Conservation (phyloP, 139 green algal species). For the Limnomonas spitsbergensis region DNA sequence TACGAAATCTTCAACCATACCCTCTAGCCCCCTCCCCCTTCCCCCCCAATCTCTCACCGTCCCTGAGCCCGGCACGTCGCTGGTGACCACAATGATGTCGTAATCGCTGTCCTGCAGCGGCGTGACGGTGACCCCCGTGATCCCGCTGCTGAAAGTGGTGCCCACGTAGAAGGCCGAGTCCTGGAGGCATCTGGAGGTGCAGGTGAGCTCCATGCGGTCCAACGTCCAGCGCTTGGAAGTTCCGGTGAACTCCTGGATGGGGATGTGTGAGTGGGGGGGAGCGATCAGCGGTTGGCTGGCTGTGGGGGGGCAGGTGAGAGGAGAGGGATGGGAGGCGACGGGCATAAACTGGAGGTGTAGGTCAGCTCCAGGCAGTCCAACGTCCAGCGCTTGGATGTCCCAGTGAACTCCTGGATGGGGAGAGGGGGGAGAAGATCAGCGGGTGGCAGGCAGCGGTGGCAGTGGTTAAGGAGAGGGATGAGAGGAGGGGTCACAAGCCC, state of each 20-base stretch:
- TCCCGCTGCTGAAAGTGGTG: not conserved
- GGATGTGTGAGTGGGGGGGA: not conserved
- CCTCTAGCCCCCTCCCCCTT: too few species aligned
- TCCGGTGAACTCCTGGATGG: not conserved
- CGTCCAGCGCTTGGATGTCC: not conserved
- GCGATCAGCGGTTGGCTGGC: too few species aligned
- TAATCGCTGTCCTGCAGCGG: not conserved
- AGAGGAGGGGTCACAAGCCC: too few species aligned
- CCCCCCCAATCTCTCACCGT: too few species aligned
- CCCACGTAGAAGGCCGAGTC: not conserved
- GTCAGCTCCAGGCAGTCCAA: constrained; percentile 4
- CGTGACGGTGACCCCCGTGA: constrained; percentile 3
- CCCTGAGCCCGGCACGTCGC: constrained; percentile 12
- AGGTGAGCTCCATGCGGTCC: constrained; percentile 9
- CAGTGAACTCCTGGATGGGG: not conserved
- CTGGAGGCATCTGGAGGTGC: not conserved
- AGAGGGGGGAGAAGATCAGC: too few species aligned
- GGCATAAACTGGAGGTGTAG: not conserved
- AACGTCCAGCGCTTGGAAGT: constrained; percentile 5
- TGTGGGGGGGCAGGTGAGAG: too few species aligned
- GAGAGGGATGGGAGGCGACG: too few species aligned
- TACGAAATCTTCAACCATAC: too few species aligned
- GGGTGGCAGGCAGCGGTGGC: too few species aligned
- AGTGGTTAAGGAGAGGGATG: too few species aligned
- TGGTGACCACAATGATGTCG: constrained; percentile 8